Evolutionary conservation across 83 land plant species (phyloP).

Genomic region (Thuja plicata): DNA sequence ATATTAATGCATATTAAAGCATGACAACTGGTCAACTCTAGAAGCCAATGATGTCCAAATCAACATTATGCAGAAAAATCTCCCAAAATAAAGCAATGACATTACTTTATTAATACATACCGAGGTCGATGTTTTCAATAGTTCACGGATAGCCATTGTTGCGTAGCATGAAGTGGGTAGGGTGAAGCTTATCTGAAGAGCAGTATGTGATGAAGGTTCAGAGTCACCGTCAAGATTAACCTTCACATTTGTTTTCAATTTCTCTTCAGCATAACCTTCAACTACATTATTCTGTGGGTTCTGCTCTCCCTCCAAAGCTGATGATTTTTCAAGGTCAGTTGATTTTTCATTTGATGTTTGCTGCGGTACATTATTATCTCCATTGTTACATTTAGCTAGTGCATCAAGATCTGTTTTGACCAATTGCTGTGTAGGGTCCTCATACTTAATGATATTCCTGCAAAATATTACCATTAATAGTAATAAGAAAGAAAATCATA

Average conservation of each 20-base stretch:
- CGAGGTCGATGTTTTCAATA: constrained; percentile 85
- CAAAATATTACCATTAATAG: background rate
- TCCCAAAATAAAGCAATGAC: background rate
- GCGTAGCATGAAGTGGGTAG: constrained; percentile 93
- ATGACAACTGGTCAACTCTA: background rate
- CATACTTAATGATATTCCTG: constrained; percentile 83
- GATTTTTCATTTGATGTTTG: constrained; percentile 11
- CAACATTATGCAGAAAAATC: background rate
- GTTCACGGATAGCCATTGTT: constrained; percentile 95
- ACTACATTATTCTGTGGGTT: background rate
- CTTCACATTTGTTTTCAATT: constrained; percentile 7
- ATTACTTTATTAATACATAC: constrained; percentile 33
- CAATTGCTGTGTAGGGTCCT: constrained; percentile 63
- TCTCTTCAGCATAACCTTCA: background rate
- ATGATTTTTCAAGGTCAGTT: background rate
- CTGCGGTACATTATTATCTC: constrained; percentile 3
- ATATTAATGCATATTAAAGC: background rate
- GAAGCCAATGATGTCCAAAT: background rate
- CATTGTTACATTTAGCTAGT: constrained; percentile 25
- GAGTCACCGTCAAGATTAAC: background rate
- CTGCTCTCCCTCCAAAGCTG: background rate
- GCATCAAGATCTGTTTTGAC: constrained; percentile 81
- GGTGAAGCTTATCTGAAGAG: constrained; percentile 76
- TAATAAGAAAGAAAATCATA: constrained; percentile 6
- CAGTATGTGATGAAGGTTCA: constrained; percentile 34